phyloP scores from a whole-genome alignment of 2,329 filamentous ascomycete species.

The Hypoxylon sp. region DNA sequence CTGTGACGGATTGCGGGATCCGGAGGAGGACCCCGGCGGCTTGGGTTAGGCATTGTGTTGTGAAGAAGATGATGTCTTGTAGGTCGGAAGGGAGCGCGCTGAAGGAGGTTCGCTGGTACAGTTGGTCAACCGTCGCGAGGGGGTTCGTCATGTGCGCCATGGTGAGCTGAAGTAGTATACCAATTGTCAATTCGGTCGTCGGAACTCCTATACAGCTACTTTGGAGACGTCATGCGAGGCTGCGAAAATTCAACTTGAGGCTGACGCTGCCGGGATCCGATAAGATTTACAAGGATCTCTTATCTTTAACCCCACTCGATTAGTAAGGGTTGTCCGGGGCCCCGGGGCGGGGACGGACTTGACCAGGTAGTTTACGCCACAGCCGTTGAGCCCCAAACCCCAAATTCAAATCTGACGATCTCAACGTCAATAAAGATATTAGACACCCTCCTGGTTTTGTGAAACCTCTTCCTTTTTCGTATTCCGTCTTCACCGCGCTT shows the following conservation, averaged over 20 bases:
- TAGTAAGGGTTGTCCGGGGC: slow-evolving; percentile 33
- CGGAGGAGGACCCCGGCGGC: slow-evolving; percentile 85
- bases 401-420: slow-evolving; percentile 19
- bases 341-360: slow-evolving; percentile 1
- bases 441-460: slow-evolving; percentile 11
- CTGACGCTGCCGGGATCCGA: slow-evolving; percentile 29
- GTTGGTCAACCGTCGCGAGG: slow-evolving; percentile 79
- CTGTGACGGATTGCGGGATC: slow-evolving; percentile 87
- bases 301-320: slow-evolving; percentile 25
- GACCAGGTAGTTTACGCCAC: slow-evolving; percentile 35
- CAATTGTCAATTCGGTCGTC: background rate
- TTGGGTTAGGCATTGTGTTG: slow-evolving; percentile 81
- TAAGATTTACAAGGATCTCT: slow-evolving; percentile 31
- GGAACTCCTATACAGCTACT: background rate
- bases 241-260: slow-evolving; percentile 37
- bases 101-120: slow-evolving; percentile 70
- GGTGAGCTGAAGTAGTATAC: background rate
- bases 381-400: slow-evolving; percentile 30
- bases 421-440: slow-evolving; percentile 29
- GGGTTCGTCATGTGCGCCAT: slow-evolving; percentile 79
- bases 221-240: slow-evolving; percentile 40
- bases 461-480: slow-evolving; percentile 19
- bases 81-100: slow-evolving; percentile 75
- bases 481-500: slow-evolving; percentile 27
- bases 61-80: slow-evolving; percentile 79